phyloP scores from a whole-genome alignment of 306 rosid species.

The Cucurbita ficifolia region DNA sequence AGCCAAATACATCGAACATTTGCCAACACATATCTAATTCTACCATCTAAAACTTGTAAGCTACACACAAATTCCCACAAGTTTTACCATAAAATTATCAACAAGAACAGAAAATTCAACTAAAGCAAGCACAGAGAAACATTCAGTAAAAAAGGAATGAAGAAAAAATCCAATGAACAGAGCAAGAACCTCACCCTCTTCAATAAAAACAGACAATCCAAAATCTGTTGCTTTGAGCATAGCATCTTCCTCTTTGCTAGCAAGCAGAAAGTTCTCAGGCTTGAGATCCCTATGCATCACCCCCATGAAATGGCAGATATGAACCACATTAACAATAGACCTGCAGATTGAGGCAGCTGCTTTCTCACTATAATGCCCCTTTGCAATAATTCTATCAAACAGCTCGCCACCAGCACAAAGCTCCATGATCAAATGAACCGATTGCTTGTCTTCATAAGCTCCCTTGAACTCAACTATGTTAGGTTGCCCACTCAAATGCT shows the following conservation, averaged over 20 bases:
- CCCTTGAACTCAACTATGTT: conserved; percentile 86
- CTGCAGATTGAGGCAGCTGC: conserved; percentile 78
- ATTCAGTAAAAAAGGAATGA: neutral
- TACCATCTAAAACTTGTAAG: neutral
- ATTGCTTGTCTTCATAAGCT: conserved; percentile 59
- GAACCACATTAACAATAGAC: conserved; percentile 68
- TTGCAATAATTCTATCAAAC: conserved; percentile 74
- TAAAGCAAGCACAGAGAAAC: neutral
- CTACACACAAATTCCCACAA: neutral
- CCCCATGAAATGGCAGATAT: conserved; percentile 83
- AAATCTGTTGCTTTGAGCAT: conserved; percentile 78
- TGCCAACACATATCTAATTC: neutral
- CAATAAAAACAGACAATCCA: conserved; percentile 79
- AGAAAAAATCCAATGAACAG: neutral
- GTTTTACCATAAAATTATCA: neutral
- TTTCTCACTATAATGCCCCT: conserved; percentile 68
- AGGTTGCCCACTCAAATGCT: conserved; percentile 84
- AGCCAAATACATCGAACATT: neutral
- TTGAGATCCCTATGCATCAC: conserved; percentile 88
- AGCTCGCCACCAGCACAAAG: conserved; percentile 89
- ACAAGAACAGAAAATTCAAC: neutral
- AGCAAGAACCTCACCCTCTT: conserved; percentile 43
- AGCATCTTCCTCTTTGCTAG: conserved; percentile 58
- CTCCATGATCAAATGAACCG: conserved; percentile 81
- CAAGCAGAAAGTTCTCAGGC: conserved; percentile 84